A percentile compares a stretch with the other conserved stretches of the same genome.
Evolutionary conservation across 169 alveolate species (phyloP).

Genomic region (Amoebophrya sp.): DNA sequence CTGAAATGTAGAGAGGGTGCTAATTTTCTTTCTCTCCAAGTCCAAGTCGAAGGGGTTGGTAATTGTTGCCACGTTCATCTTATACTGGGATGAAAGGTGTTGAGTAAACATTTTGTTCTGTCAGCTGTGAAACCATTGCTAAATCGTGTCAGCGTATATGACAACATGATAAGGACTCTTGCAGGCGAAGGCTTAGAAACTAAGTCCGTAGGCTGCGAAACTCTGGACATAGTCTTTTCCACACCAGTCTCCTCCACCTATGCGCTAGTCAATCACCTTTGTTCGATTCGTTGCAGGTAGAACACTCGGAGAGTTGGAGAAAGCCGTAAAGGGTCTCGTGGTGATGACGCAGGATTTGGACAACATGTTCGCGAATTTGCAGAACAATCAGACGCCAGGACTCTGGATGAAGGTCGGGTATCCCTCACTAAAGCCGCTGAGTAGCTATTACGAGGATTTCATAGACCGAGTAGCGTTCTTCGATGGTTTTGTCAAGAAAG

Average conservation of each 20-base stretch:
- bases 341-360: slow-evolving; percentile 74
- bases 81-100: no score
- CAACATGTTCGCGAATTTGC: slow-evolving; percentile 60
- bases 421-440: slow-evolving; percentile 74
- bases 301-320: slow-evolving; percentile 62
- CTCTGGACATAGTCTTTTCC: slow-evolving; percentile 50
- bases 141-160: background rate
- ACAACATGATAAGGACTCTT: background rate
- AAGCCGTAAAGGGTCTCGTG: slow-evolving; percentile 69
- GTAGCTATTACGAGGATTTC: slow-evolving; percentile 68
- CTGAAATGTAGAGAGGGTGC: no score
- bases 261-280: slow-evolving; percentile 53
- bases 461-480: slow-evolving; percentile 69
- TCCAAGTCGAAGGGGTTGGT: no score
- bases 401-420: slow-evolving; percentile 62
- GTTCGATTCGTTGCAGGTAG: no score
- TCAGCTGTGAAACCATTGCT: background rate
- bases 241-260: slow-evolving; percentile 64
- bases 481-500: slow-evolving; percentile 67
- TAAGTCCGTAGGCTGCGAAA: background rate
- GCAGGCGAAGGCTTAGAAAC: background rate
- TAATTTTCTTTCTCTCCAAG: no score
- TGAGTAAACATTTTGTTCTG: no score
- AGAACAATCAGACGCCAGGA: slow-evolving; percentile 63
- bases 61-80: no score